Evolutionary conservation across 371 early-diverging fungal genomes (phyloP), one percentile per base, ranked within the genome.

Genomic region (Vairimorpha ceranae): DNA sequence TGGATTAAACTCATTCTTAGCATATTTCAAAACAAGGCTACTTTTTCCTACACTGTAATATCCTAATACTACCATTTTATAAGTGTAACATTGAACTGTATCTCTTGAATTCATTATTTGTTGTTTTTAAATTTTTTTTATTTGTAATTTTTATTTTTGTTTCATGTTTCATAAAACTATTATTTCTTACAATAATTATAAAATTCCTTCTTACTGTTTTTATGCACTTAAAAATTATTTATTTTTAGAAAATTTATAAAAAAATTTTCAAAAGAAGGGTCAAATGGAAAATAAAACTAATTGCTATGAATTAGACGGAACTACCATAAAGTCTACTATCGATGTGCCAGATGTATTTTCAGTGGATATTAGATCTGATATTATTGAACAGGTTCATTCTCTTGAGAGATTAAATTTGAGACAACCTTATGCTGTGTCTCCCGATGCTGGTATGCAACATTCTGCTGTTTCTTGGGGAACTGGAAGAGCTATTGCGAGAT

Each of bases 381-480:
- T 99, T 77, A 93, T 99, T 76, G 87, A 89, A 86, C 88, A 89
- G 81, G 94, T 93, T 79, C 92, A 94, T 90, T 92, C 91, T 85
- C 90, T 90, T 88, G 89, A 95, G 86, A 89, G 89, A 88, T 93
- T 94, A 90, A 95, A 96, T 91, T 90, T 89, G 86, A 92, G 97
- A 84, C 97, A 97, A 88, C 89, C 97, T 73, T 97, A 97, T 87
- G 89, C 97, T 77, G 96, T 94, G 79, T 90, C 89, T 82, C 88
- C 88, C 83, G 89, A 91, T 86, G 99, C 99, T 84, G 99, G 99
- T 87, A 94, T 94, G 87, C 94, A 95, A 87, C 95, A 96, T 84
- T 94, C 94, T 74, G 99, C 99, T 75, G 92, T 91, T 85, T 95
- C 95, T 75, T 97, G 97, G 97, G 98, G 98, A 88, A 96, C 95